These are phyloP conservation scores for Diplogelasinospora grovesii DNA, from an alignment of 495 filamentous ascomycete genomes.

Conservation along the genomic window DNA sequence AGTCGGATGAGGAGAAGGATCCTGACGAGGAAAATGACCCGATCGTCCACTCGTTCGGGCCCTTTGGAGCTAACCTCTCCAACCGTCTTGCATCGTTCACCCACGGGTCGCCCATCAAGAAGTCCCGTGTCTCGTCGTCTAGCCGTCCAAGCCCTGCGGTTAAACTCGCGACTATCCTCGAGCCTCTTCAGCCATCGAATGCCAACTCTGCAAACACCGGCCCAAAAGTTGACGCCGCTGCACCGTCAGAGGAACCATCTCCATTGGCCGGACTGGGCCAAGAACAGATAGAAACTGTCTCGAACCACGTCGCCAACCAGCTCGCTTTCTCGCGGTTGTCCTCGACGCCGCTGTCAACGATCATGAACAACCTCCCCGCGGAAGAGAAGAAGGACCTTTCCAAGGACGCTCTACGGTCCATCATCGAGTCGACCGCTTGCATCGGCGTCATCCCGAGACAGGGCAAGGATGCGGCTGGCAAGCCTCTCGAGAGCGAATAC, in stretches of 20 bases:
- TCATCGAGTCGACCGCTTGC: constrained; percentile 67
- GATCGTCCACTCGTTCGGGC: constrained; percentile 82
- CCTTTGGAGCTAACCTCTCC: constrained; percentile 75
- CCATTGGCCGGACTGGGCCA: constrained; percentile 31
- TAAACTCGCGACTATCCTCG: constrained; percentile 4
- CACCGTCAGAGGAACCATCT: constrained; percentile 13
- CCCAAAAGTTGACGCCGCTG: constrained; percentile 4
- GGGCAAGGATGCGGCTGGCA: constrained; percentile 94
- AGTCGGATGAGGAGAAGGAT: constrained; percentile 60
- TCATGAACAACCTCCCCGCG: constrained; percentile 75
- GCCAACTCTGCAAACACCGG: constrained; percentile 5
- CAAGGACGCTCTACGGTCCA: constrained; percentile 54
- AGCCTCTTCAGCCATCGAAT: constrained; percentile 7
- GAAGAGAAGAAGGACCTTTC: constrained; percentile 51
- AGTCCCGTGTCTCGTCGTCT: neutral
- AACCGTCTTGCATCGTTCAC: constrained; percentile 70
- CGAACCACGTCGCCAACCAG: constrained; percentile 87
- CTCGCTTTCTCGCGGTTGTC: constrained; percentile 91
- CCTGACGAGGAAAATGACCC: constrained; percentile 91
- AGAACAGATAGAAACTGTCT: constrained; percentile 34
- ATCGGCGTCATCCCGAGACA: constrained; percentile 83
- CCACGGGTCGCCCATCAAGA: constrained; percentile 48
- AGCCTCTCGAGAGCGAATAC: constrained; percentile 89
- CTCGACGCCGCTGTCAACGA: constrained; percentile 84
- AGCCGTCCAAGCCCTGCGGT: too few species aligned